Conservation (phyloP, 2,329 filamentous ascomycete species). For the Curvularia eragrostidis region DNA sequence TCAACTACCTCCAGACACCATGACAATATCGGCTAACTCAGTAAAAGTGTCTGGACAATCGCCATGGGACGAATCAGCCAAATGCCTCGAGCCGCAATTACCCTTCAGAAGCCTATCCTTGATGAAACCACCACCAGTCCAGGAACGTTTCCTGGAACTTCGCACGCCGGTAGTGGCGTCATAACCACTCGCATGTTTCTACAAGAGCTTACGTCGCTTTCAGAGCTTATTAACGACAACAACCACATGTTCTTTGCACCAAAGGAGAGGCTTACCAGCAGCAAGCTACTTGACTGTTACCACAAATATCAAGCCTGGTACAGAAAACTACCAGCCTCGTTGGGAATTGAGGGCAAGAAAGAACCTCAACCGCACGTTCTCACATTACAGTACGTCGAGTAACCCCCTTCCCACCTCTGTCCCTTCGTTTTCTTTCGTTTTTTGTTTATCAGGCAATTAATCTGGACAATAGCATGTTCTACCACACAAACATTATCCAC, state of each 20-base stretch:
- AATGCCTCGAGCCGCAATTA: constrained; percentile 57
- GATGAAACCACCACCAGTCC: constrained; percentile 64
- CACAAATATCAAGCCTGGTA: constrained; percentile 76
- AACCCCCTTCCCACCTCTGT: neutral
- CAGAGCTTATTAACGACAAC: constrained; percentile 75
- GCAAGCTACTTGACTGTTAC: constrained; percentile 69
- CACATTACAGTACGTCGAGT: constrained; percentile 71
- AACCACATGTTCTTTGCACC: constrained; percentile 76
- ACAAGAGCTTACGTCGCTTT: constrained; percentile 70
- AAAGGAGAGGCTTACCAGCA: constrained; percentile 67
- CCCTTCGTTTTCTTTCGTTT: neutral
- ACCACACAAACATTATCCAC: constrained; percentile 73
- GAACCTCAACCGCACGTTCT: constrained; percentile 76
- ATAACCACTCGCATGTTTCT: constrained; percentile 48
- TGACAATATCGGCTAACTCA: constrained; percentile 11
- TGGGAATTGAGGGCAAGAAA: constrained; percentile 56
- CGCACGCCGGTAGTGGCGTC: constrained; percentile 17
- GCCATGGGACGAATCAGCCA: constrained; percentile 57
- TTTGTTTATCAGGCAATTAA: constrained; percentile 13
- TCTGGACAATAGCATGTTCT: constrained; percentile 62
- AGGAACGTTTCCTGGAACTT: constrained; percentile 45
- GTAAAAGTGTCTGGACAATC: constrained; percentile 53
- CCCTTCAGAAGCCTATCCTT: constrained; percentile 54
- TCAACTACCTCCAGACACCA: neutral
- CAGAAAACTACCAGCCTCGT: constrained; percentile 67